A percentile compares a stretch with the other conserved stretches of the same genome.
phyloP scores from a whole-genome alignment of 2,329 filamentous ascomycete species.

The Chaetothyriales sp. region DNA sequence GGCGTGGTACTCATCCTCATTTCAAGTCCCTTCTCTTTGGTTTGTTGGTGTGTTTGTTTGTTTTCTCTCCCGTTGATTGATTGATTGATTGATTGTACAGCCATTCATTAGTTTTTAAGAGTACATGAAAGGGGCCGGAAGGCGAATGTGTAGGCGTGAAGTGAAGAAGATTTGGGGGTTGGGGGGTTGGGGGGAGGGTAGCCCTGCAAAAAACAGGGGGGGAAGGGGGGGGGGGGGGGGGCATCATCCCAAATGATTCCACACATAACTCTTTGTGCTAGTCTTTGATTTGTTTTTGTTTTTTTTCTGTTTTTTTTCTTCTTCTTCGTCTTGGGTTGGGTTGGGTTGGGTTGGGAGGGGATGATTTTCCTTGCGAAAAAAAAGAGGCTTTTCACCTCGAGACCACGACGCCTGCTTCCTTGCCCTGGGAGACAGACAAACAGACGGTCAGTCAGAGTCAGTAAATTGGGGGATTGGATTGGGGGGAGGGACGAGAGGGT shows the following conservation, averaged over 20 bases:
- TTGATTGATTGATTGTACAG: neutral
- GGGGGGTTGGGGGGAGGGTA: too few species aligned
- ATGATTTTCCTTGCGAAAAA: too few species aligned
- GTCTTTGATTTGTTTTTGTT: neutral
- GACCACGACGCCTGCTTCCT: slow-evolving; percentile 49
- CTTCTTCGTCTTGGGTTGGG: too few species aligned
- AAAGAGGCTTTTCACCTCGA: neutral
- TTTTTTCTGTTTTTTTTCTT: neutral
- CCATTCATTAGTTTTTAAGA: neutral
- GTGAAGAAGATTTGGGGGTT: too few species aligned
- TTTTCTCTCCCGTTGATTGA: neutral
- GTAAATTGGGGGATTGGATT: neutral
- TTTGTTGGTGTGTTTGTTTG: neutral
- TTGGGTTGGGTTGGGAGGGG: too few species aligned
- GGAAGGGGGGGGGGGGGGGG: too few species aligned
- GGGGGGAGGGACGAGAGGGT: neutral
- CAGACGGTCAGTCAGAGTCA: slow-evolving; percentile 6
- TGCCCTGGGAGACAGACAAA: slow-evolving; percentile 43
- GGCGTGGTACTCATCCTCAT: neutral
- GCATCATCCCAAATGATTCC: neutral
- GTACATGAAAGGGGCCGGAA: neutral
- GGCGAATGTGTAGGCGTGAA: too few species aligned
- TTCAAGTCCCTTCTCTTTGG: neutral
- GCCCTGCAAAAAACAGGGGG: too few species aligned
- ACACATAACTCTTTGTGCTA: neutral